These are phyloP conservation scores for Conringia planisiliqua DNA, from an alignment of 345 rosid species.

Conservation along the genomic window DNA sequence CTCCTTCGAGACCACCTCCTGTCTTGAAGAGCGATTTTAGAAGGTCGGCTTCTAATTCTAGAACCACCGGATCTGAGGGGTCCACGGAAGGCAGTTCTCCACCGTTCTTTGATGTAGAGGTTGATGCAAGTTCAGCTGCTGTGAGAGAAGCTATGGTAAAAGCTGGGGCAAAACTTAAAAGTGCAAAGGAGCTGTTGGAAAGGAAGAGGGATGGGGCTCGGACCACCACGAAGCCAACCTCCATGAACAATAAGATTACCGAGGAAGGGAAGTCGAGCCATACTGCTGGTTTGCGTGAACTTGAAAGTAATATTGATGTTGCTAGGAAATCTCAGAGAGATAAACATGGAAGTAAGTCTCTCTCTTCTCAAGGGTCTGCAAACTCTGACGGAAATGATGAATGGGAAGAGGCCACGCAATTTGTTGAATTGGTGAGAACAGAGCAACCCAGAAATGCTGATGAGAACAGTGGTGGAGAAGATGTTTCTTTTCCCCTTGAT, in stretches of 20 bases:
- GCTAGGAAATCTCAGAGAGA: slow-evolving; percentile 32
- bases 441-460: slow-evolving; percentile 43
- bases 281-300: slow-evolving; percentile 33
- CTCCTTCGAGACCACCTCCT: slow-evolving; percentile 87
- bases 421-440: slow-evolving; percentile 62
- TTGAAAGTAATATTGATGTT: slow-evolving; percentile 15
- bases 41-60: slow-evolving; percentile 35
- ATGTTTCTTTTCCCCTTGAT: slow-evolving; percentile 21
- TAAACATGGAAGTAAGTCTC: slow-evolving; percentile 40
- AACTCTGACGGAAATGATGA: slow-evolving; percentile 51
- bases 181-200: slow-evolving; percentile 65
- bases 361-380: slow-evolving; percentile 41
- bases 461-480: slow-evolving; percentile 41
- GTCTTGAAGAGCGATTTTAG: slow-evolving; percentile 34
- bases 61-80: slow-evolving; percentile 43
- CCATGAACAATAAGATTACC: slow-evolving; percentile 34
- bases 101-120: slow-evolving; percentile 85
- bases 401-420: slow-evolving; percentile 72
- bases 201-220: slow-evolving; percentile 54
- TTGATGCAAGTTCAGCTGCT: slow-evolving; percentile 82
- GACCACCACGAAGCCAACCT: slow-evolving; percentile 30
- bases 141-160: slow-evolving; percentile 75
- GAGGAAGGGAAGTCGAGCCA: slow-evolving; percentile 38
- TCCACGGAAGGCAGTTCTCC: slow-evolving; percentile 51
- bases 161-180: slow-evolving; percentile 71